Base-by-base conservation (phyloP, 75 land plant genomes). In the Adiantum capillusveneris region DNA sequence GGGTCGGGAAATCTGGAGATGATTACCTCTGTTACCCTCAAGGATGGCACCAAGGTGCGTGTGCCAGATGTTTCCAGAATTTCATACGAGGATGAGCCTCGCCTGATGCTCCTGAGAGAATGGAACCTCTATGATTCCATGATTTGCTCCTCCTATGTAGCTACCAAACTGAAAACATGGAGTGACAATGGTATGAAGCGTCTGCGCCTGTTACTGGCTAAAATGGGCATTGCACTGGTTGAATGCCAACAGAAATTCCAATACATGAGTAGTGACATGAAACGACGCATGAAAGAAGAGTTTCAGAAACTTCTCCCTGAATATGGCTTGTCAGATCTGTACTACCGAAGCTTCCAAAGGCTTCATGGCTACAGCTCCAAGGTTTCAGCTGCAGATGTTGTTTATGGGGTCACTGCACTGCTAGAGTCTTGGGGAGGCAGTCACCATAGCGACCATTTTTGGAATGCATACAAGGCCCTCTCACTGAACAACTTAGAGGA, bases 321-420 rank as follows among this genome's bases (percentile, higher is more conserved):
- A 28, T 85, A 75, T 44, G 90, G 95, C 2, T 74, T 88, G 1
- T 76, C 74, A 0, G 90, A 93, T 29, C 87, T 88, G 43, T 93
- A 88, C 65, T 93, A 85, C 76, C 44, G 94, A 31, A 83, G 94
- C 39, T 83, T 93, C 52, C 69, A 82, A 31, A 69, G 82, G 49
- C 64, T 74, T 20, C 82, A 93, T 68, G 98, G 98, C 2, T 93
- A 88, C 39, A 66, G 76, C 39, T 77, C 86, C 57, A 78, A 74
- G 59, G 83, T 93, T 1, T 93, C 95, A 13, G 98, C 95, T n/a
- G 98, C 98, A 27, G 98, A 93, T 77, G 90, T 88, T 50, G 98
- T 85, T 2, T 88, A 85, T 62, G 98, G 98, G 0, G 86, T 81
- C 55, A 93, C 95, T 25, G 89, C 98, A 14, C 62, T 93, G 80